Evolutionary conservation across 2,329 filamentous ascomycete genomes (phyloP).

Genomic region (Biscogniauxia mediterranea): DNA sequence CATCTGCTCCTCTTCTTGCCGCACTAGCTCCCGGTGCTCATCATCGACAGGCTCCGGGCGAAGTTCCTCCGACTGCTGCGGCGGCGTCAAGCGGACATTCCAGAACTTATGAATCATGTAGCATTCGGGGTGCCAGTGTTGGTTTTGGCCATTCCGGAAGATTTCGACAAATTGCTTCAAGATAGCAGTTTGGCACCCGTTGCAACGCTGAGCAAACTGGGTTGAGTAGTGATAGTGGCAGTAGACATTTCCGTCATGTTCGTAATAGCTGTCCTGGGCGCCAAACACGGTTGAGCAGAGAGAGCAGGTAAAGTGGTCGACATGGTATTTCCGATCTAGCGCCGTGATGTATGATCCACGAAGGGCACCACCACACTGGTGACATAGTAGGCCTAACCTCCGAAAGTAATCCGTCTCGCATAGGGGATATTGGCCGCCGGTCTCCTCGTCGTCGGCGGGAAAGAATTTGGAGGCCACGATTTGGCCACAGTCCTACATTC

Average conservation of each 20-base stretch:
- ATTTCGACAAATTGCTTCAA: conserved; percentile 99
- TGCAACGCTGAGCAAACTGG: conserved; percentile 92
- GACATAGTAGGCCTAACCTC: conserved; percentile 84
- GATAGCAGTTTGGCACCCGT: conserved; percentile 95
- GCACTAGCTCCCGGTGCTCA: conserved; percentile 71
- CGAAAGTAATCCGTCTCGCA: conserved; percentile 99
- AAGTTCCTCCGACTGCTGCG: conserved; percentile 49
- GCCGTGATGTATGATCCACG: conserved; percentile 98
- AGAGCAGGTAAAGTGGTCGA: conserved; percentile 98
- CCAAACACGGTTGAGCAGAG: conserved; percentile 97
- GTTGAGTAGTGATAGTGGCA: conserved; percentile 99
- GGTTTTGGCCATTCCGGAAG: conserved; percentile 94
- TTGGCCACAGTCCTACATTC: conserved; percentile 81
- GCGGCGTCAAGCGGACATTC: conserved; percentile 83
- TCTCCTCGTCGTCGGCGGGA: conserved; percentile 87
- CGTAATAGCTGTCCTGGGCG: conserved; percentile 97
- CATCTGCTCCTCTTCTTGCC: conserved; percentile 86
- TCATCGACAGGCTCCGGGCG: conserved; percentile 47
- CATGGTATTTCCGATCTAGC: conserved; percentile 96
- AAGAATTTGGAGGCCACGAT: conserved; percentile 99
- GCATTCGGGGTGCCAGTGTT: conserved; percentile 99
- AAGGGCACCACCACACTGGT: conserved; percentile 86
- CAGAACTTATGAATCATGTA: conserved; percentile 99
- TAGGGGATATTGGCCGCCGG: conserved; percentile 83
- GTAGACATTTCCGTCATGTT: conserved; percentile 93